Conservation (phyloP, 2,329 filamentous ascomycete genomes). For the Cladosporium sphaerospermum region DNA sequence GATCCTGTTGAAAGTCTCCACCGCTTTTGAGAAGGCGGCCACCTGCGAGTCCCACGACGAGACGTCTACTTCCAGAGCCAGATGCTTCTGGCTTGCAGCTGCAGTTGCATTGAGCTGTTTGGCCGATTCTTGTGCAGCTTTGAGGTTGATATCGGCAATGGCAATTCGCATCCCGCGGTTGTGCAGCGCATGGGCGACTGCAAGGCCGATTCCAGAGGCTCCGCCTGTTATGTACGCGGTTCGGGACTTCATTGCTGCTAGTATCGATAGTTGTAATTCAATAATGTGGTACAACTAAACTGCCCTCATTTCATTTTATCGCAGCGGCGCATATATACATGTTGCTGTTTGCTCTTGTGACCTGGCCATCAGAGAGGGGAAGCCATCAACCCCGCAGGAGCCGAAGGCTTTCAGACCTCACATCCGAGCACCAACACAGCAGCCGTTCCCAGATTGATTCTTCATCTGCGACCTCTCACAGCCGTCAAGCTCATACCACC, state of each 20-base stretch:
- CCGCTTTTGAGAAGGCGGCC: constrained; percentile 31
- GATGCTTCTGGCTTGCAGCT: constrained; percentile 15
- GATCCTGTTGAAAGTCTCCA: constrained; percentile 28
- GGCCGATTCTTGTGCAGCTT: constrained; percentile 24
- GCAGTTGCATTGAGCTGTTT: not conserved
- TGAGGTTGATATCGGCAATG: constrained; percentile 38
- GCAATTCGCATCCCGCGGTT: constrained; percentile 43
- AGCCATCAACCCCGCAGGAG: too few relatives aligned
- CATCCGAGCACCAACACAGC: too few relatives aligned
- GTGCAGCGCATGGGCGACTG: constrained; percentile 19
- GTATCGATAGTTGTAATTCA: too few relatives aligned
- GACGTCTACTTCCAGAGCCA: constrained; percentile 29
- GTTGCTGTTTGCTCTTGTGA: too few relatives aligned
- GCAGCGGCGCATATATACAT: too few relatives aligned
- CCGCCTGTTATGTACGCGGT: constrained; percentile 23
- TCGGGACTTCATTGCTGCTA: constrained; percentile 2
- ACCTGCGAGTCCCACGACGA: constrained; percentile 34
- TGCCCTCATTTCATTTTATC: too few relatives aligned
- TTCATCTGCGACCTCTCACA: too few relatives aligned
- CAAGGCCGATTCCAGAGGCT: constrained; percentile 31
- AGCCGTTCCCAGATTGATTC: too few relatives aligned
- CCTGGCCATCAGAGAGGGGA: too few relatives aligned
- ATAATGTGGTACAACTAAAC: too few relatives aligned
- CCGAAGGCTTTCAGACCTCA: too few relatives aligned
- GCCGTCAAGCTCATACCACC: too few relatives aligned